A percentile compares a stretch with the other conserved stretches of the same genome.
These are phyloP conservation scores for Ambrosia artemisiifolia DNA, from an alignment of 129 eudicot species.

Conservation along the genomic window DNA sequence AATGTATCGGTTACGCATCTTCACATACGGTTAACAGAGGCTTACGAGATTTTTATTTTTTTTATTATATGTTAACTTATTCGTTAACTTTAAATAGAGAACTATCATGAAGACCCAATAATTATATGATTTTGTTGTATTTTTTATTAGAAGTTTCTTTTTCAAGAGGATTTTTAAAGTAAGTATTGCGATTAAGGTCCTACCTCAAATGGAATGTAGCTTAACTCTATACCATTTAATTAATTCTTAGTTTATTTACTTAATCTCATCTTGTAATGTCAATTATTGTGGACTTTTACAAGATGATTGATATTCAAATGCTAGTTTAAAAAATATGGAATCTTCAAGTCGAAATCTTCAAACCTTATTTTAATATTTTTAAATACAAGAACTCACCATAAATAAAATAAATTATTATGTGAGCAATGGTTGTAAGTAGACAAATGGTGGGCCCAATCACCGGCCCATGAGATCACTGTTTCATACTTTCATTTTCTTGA, in stretches of 20 bases:
- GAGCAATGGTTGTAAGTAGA: background rate
- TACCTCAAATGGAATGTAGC: slow-evolving; percentile 15
- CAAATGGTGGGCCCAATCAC: slow-evolving; percentile 47
- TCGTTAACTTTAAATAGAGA: no score
- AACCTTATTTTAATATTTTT: background rate
- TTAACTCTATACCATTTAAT: background rate
- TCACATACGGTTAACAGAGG: no score
- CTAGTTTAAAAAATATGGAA: background rate
- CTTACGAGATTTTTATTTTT: no score
- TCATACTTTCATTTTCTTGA: slow-evolving; percentile 37
- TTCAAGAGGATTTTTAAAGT: background rate
- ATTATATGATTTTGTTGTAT: background rate
- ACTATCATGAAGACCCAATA: background rate
- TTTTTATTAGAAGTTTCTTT: background rate
- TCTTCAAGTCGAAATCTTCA: background rate
- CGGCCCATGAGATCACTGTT: slow-evolving; percentile 77
- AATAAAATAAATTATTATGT: no score
- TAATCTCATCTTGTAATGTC: slow-evolving; percentile 17
- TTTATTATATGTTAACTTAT: no score
- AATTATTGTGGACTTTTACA: slow-evolving; percentile 15
- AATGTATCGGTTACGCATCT: no score
- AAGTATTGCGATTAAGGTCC: slow-evolving; percentile 19
- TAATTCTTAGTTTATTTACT: background rate
- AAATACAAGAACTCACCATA: background rate
- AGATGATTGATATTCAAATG: slow-evolving; percentile 3